Base-by-base conservation (phyloP, 1,139 yeast genomes). In the Meyerozyma guilliermondii region DNA sequence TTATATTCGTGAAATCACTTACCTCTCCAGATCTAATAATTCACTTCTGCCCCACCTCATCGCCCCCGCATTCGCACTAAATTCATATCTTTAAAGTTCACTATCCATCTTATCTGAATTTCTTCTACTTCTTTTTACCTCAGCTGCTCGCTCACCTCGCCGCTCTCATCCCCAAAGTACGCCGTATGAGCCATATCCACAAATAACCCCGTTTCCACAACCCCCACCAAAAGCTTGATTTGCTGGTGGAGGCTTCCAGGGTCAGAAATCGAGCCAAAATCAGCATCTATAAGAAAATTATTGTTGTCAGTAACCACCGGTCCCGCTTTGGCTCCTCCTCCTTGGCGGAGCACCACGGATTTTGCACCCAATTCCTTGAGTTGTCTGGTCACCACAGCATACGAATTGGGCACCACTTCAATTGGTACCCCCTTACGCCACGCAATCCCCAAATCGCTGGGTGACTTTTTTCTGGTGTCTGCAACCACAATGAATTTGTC, bases 261-360 rank as follows among this genome's bases (percentile, higher is more conserved):
- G 52, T 84, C 81, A 20, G 67, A 60, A 42, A 94, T 80, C 44
- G 76, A 77, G 27, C 96, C 97, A 59, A 94, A 92, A 61, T 89
- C 91, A 26, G 96, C 95, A 65, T 94, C 99, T 47, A 94, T 78
- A 50, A 94, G 76, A 60, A 89, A 87, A 65, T 91, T 92, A 63
- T 91, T 89, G 67, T 94, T 94, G 63, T 94, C 99, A 34, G 98
- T 91, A 47, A 94, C 86, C n/a, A 89, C 84, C 7, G 98, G 98
- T 16, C 99, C 99, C 5, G 98, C 98, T 66, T 94, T 94, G 31
- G 95, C 89, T 43, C 82, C 70, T 14, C 88, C 91, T 39, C 98
- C 98, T 54, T 83, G 83, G 64, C 99, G 80, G 55, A 94, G 77
- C 5, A 61, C 67, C 22, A 87, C 84, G 6, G 63, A 66, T 42